phyloP scores from a whole-genome alignment of 495 filamentous ascomycete genomes.

The Daldinia loculata region DNA sequence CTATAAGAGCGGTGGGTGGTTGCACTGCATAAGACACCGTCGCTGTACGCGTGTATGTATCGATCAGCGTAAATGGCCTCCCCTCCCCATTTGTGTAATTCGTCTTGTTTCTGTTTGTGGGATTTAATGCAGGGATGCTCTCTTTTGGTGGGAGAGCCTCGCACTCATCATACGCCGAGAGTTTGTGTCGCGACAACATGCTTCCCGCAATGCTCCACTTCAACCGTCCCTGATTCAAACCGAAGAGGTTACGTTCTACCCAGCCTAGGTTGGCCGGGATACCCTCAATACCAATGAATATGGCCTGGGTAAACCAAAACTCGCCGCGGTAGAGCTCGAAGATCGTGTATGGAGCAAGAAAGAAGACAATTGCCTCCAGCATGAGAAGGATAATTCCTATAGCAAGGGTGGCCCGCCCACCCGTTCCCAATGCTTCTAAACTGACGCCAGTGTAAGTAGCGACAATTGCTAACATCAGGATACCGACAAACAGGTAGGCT shows the following conservation, averaged over 20 bases:
- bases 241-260: not conserved
- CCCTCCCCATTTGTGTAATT: not conserved
- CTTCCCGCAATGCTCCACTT: not conserved
- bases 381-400: not conserved
- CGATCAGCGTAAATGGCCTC: not conserved
- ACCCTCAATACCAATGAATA: not conserved
- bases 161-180: not conserved
- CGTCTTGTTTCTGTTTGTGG: not conserved
- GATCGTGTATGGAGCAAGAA: not conserved
- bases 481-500: not conserved
- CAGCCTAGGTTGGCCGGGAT: not conserved
- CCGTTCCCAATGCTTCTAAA: not conserved
- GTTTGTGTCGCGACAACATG: not conserved
- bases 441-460: not conserved
- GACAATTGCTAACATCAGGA: not conserved
- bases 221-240: not conserved
- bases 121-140: not conserved
- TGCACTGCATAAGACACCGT: not conserved
- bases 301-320: not conserved
- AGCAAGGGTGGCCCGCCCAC: not conserved
- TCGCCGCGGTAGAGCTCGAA: constrained; percentile 1
- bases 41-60: not conserved
- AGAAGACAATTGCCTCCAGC: not conserved
- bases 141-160: constrained; percentile 1
- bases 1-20: not conserved